Evolutionary conservation across 257 asterid genomes (phyloP).

Genomic region (Nicotiana paniculata): DNA sequence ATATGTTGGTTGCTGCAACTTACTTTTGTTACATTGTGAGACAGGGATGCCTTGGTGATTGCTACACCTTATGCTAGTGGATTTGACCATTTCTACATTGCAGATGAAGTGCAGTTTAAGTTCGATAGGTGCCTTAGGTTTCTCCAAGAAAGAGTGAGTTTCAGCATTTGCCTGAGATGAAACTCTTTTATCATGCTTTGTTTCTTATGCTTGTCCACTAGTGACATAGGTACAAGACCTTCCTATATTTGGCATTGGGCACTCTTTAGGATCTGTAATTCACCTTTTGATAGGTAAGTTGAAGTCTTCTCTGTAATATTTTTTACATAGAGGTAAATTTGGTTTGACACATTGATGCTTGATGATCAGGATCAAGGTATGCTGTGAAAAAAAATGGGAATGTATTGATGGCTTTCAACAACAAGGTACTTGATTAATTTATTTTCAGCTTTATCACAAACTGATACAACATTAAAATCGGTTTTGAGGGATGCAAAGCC

Average conservation of each 20-base stretch:
- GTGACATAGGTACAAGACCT: conserved; percentile 57
- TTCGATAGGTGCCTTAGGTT: conserved; percentile 72
- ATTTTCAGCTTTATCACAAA: conserved; percentile 4
- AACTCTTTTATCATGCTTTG: conserved; percentile 1
- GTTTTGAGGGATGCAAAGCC: not conserved
- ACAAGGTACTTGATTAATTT: conserved; percentile 46
- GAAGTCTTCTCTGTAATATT: conserved; percentile 6
- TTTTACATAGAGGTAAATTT: conserved; percentile 1
- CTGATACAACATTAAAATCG: not conserved
- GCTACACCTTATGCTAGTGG: conserved; percentile 98
- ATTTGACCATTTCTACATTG: conserved; percentile 86
- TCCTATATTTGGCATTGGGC: conserved; percentile 89
- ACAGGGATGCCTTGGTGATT: conserved; percentile 79
- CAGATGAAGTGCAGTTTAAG: conserved; percentile 91
- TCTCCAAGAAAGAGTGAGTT: conserved; percentile 67
- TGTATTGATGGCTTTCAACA: conserved; percentile 79
- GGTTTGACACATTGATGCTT: conserved; percentile 20
- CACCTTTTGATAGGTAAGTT: conserved; percentile 82
- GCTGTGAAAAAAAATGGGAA: conserved; percentile 90
- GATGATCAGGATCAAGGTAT: conserved; percentile 76
- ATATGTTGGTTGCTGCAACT: conserved; percentile 6
- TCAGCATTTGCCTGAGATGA: conserved; percentile 10
- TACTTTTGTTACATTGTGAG: conserved; percentile 22
- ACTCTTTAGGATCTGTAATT: conserved; percentile 85
- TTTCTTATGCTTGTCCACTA: conserved; percentile 16